Base-by-base conservation (phyloP, 805 yeast species). In the Candida oleophila region DNA sequence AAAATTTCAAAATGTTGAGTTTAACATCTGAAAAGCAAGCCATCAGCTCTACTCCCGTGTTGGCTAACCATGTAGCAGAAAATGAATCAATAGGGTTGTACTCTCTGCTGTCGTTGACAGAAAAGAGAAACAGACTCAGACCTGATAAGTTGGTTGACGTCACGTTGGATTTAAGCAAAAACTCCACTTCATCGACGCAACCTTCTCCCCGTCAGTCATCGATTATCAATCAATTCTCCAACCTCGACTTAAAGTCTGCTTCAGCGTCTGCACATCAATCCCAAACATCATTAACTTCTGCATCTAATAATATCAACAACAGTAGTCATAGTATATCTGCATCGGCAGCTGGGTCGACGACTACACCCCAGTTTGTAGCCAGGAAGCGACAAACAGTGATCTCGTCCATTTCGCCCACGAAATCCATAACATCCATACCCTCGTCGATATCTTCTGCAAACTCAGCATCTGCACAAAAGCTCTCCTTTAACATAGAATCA, bases 371-470 rank as follows among this genome's bases (percentile, higher is more conserved):
- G 30, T 38, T 40, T 2, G 48, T 42, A 38, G 11, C 38, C 41
- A 11, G 69, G 22, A 69, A 66, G 44, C 61, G 75, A 14, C 77
- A 71, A 43, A 71, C 76, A 3, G 69, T 72, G 12, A 68, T 72
- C 38, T 61, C 69, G 25, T 68, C 74, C 16, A 66, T 70, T n/a
- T 68, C 74, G 2, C 77, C 76, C 1, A 71, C 73, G 5, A 66
- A 63, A 45, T 61, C 69, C 8, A 48, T 57, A 7, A 45, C 55
- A 15, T 48, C 59, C 15, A 59, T 62, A 3, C 64, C 65, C 2
- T 41, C 40, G 22, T 45, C 44, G 18, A 62, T 60, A 2, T 56
- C 55, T 22, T 62, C 58, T 9, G 62, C 60, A 3, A 60, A 58
- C 22, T 54, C 55, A 36, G 59, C 58, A 18, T 22, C 42, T 15